Conservation (phyloP, 306 rosid species). For the Comarum palustre region DNA sequence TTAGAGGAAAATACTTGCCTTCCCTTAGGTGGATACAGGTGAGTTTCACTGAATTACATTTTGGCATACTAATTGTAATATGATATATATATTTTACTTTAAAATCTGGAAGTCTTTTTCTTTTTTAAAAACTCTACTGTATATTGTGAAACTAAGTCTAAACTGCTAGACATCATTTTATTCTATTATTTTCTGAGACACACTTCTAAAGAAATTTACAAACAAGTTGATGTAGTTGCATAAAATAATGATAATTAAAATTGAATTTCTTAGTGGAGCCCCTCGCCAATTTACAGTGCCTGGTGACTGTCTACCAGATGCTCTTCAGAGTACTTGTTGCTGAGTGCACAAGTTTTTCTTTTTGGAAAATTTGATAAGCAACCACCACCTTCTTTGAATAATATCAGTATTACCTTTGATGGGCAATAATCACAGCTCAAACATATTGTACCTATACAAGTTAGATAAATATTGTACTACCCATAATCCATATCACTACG, state of each 20-base stretch:
- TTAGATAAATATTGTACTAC: no score
- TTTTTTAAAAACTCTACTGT: no score
- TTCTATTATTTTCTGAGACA: not conserved
- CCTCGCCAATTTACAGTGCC: not conserved
- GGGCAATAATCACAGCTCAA: no score
- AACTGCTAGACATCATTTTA: not conserved
- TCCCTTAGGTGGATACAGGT: slow-evolving; percentile 99
- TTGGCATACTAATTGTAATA: not conserved
- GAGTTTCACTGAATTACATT: slow-evolving; percentile 27
- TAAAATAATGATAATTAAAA: not conserved
- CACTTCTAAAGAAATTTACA: not conserved
- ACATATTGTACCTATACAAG: no score
- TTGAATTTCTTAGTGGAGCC: not conserved
- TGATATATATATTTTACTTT: not conserved
- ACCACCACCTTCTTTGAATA: not conserved
- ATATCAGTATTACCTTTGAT: no score
- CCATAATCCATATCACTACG: no score
- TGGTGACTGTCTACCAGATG: not conserved
- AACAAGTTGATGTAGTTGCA: not conserved
- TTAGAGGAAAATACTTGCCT: slow-evolving; percentile 70
- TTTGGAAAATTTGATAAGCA: not conserved
- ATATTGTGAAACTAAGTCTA: no score
- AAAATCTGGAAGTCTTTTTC: not conserved
- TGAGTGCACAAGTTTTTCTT: not conserved
- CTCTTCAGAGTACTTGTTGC: not conserved